phyloP scores from a whole-genome alignment of 192 early-diverging fungal species.

The Blastocladiella britannica region DNA sequence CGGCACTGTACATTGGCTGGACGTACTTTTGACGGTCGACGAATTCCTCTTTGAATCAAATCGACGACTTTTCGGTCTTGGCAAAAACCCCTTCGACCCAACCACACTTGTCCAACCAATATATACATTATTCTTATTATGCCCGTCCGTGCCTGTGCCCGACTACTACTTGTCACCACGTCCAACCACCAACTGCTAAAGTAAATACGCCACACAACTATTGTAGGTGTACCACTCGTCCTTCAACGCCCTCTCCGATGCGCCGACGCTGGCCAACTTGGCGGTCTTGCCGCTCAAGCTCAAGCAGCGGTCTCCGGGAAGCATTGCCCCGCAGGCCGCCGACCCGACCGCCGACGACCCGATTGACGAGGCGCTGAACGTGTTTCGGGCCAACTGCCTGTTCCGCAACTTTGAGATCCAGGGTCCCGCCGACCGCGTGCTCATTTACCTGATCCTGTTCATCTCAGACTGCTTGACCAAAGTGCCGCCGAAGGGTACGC shows the following conservation, averaged over 20 bases:
- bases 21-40: too few species aligned
- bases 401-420: constrained; percentile 99
- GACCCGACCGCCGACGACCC: constrained; percentile 52
- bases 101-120: background rate
- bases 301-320: constrained; percentile 63
- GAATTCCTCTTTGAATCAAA: background rate
- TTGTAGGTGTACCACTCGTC: constrained; percentile 66
- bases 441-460: constrained; percentile 86
- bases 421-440: constrained; percentile 69
- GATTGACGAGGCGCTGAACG: constrained; percentile 78
- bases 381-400: constrained; percentile 90
- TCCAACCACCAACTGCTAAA: background rate
- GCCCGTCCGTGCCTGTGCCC: background rate
- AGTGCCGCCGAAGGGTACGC: constrained; percentile 30
- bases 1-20: too few species aligned
- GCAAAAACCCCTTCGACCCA: background rate
- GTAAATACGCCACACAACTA: background rate
- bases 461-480: constrained; percentile 64
- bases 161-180: background rate
- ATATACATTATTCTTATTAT: background rate
- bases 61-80: background rate
- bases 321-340: constrained; percentile 47
- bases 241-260: constrained; percentile 41
- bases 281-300: constrained; percentile 75
- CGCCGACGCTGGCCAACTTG: constrained; percentile 58